Conservation (phyloP, 108 stramenopile genomes). For the Halocafeteria seosinensis region DNA sequence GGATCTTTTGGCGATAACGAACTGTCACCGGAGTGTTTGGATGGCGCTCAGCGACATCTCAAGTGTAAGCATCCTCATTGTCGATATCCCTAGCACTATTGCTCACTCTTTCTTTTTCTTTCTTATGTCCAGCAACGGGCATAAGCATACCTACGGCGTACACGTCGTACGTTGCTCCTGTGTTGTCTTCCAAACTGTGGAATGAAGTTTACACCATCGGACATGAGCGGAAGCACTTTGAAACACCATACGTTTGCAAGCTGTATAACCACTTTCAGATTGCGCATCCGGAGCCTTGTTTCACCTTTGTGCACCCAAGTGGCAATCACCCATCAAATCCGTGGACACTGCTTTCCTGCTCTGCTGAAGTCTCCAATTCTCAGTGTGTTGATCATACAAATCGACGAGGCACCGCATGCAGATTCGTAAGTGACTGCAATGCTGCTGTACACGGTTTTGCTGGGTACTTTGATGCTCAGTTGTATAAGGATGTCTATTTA, state of each 20-base stretch:
- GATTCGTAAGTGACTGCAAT: not conserved
- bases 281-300: conserved; percentile 52
- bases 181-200: conserved; percentile 66
- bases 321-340: not conserved
- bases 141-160: conserved; percentile 43
- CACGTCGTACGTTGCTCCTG: conserved; percentile 68
- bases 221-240: conserved; percentile 43
- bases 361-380: not conserved
- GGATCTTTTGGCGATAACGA: conserved; percentile 96
- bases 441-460: conserved; percentile 63
- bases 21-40: conserved; percentile 88
- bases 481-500: conserved; percentile 56
- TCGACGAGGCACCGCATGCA: conserved; percentile 20
- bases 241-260: conserved; percentile 91
- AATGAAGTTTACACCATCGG: conserved; percentile 53
- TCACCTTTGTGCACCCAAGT: conserved; percentile 65
- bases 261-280: conserved; percentile 70
- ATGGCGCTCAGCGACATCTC: conserved; percentile 59
- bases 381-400: conserved; percentile 18
- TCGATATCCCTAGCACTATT: conserved; percentile 39
- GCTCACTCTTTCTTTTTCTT: conserved; percentile 39
- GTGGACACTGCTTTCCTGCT: conserved; percentile 6
- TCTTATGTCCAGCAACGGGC: too few relatives aligned
- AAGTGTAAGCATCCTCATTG: too few relatives aligned
- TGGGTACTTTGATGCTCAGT: conserved; percentile 70